These are phyloP conservation scores for Basipetospora chlamydospora DNA, from an alignment of 2,329 filamentous ascomycete genomes.

Conservation along the genomic window DNA sequence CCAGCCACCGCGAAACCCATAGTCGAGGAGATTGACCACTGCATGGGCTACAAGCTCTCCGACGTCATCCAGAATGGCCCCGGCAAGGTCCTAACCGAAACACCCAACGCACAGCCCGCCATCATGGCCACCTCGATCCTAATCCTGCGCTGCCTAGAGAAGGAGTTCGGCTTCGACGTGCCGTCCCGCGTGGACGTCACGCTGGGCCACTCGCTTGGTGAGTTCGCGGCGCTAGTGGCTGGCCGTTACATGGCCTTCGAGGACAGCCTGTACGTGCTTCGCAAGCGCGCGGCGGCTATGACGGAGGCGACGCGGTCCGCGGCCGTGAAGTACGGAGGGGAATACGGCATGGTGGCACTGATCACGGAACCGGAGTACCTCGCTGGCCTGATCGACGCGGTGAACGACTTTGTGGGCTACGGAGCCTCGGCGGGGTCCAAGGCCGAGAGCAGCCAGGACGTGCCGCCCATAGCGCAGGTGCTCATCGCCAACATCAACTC, in stretches of 20 bases:
- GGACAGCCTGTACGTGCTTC: constrained; percentile 65
- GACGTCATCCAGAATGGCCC: constrained; percentile 68
- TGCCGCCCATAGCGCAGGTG: constrained; percentile 72
- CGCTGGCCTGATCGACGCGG: constrained; percentile 50
- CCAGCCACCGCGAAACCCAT: constrained; percentile 62
- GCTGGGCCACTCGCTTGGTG: constrained; percentile 80
- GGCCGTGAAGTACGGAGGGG: constrained; percentile 52
- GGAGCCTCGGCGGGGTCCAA: constrained; percentile 30
- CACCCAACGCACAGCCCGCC: constrained; percentile 80
- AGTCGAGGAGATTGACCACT: constrained; percentile 69
- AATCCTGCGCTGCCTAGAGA: constrained; percentile 74
- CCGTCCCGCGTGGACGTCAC: constrained; percentile 63
- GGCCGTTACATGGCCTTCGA: constrained; percentile 65
- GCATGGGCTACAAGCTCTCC: constrained; percentile 59
- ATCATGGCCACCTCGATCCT: constrained; percentile 92
- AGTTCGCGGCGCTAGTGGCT: constrained; percentile 82
- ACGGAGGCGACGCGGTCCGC: constrained; percentile 57
- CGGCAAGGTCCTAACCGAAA: constrained; percentile 61
- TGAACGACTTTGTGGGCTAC: constrained; percentile 66
- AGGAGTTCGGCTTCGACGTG: constrained; percentile 66
- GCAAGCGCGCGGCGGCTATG: constrained; percentile 70
- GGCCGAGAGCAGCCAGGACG: constrained; percentile 51
- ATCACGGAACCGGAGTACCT: constrained; percentile 77
- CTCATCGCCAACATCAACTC: constrained; percentile 88
- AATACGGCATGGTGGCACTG: constrained; percentile 88